Evolutionary conservation across 1,284 basidiomycete species (phyloP), one percentile per base, ranked within the genome.

Genomic region (Schizophyllum commune): DNA sequence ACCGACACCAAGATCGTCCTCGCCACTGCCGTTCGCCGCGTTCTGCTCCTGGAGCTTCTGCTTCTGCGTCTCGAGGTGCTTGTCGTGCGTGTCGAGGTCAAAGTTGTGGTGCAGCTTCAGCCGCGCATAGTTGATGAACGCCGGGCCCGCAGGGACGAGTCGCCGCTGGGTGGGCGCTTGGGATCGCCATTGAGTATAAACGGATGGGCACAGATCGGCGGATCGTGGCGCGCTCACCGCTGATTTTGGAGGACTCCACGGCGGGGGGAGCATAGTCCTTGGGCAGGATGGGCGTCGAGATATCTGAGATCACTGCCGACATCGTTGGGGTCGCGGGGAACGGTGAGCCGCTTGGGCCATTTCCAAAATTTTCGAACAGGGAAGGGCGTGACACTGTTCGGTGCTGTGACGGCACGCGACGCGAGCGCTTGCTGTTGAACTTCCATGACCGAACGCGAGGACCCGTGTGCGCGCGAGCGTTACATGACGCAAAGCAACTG

Each of bases 1-100:
- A 5, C 95, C 95, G 7, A 98, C 89, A 55, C 94, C 94, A 19
- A 91, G 85, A 76, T 97, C 94, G 71, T 94, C 95, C 63, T 91
- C 89, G 22, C 81, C 83, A 59, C 86, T 85, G 27, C 80, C 81
- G 61, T 81, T 83, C 15, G 78, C 74, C 21, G 80, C 80, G 56
- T 79, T 80, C 32, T 74, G 77, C 64, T 80, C 79, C 65, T 84
- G 83, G 66, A 84, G 82, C 33, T 59, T 62, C n/a, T 56, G 54
- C 8, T 74, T 72, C 17, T 71, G 67, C 58, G 77, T 75, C 1
- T 63, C 82, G 69, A 72, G 83, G 74, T 72, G 80, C 75, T 74
- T 73, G 77, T 96, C 93, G 68, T 94, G 83, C 63, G 91, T 83
- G 58, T 87, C 88, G 70, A 96, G 94, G 0, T 92, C 84, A 64